Evolutionary conservation across 106 monocot genomes (phyloP), one percentile per base, ranked within the genome.

Genomic region (Dactylorhiza incarnata): DNA sequence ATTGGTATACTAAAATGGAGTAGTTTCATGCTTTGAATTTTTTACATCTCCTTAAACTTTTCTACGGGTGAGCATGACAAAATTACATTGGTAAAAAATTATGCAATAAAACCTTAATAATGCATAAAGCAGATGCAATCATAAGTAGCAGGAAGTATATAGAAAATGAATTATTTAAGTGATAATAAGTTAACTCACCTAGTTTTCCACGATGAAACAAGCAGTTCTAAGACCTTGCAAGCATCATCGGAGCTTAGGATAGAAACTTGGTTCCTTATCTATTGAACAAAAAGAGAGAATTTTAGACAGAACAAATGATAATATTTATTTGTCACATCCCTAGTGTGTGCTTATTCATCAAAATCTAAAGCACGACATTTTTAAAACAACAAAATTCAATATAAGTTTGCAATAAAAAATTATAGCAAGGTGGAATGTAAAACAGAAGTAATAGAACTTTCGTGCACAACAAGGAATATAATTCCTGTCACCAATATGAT

Each of bases 181-280:
- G 67, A 37, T 1, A 26, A 71, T 47, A 71, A 71, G 16, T 47
- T 46, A 45, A 68, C 71, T 24, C 68, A 90, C 93, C 93, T 83
- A 86, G 73, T 73, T 83, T 74, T 86, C 93, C 88, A 94, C 66
- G 84, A 63, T 75, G 84, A 71, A 44, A 88, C 78, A 72, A 90
- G 83, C 43, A 70, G 51, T 54, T 88, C 84, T 51, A 90, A 75
- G 20, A 84, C 72, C 43, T 86, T 78, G 78, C 78, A 82, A 77
- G 82, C 93, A 75, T 90, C 87, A 73, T 25, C 67, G 15, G 82
- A 55, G 52, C 45, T 82, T 90, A 90, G 81, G 44, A 84, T 82
- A 52, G 78, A 63, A 51, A 94, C 61, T 72, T 85, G 86, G 22
- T 49, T 80, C 76, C 87, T 81, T 78, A 88, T 85, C 90, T 94